Percentiles rank a stretch among this genome's conserved stretches.
These are phyloP conservation scores for Pleurotus tuber-regium DNA, from an alignment of 768 basidiomycete genomes.

Conservation along the genomic window DNA sequence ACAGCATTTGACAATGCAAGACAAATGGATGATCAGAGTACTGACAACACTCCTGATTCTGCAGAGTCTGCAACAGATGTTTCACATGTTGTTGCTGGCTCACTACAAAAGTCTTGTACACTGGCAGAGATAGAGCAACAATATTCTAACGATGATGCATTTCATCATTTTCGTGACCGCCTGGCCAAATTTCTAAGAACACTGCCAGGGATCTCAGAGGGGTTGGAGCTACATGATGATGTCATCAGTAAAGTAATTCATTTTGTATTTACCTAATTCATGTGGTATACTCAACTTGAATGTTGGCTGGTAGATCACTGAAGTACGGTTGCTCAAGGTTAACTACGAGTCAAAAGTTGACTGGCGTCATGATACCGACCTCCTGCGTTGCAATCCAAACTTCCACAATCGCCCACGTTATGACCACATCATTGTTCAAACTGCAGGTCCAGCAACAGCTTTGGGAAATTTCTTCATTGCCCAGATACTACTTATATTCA, in stretches of 20 bases:
- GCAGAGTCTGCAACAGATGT: background rate
- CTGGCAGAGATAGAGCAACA: conserved; percentile 8
- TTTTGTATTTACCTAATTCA: background rate
- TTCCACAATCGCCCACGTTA: conserved; percentile 25
- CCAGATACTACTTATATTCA: conserved; percentile 21
- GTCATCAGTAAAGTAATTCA: too few relatives aligned
- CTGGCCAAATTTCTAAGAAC: conserved; percentile 11
- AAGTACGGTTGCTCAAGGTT: conserved; percentile 7
- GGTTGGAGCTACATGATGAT: too few relatives aligned
- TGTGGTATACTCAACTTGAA: background rate
- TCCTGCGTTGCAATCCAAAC: conserved; percentile 26
- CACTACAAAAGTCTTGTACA: too few relatives aligned
- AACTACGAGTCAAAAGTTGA: conserved; percentile 24
- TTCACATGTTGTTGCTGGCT: too few relatives aligned
- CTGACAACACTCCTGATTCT: background rate
- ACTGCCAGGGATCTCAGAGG: background rate
- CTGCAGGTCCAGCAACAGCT: background rate
- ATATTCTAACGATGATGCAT: conserved; percentile 3
- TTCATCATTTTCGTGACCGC: conserved; percentile 9
- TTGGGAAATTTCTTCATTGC: conserved; percentile 16
- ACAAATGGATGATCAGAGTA: background rate
- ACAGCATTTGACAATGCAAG: too few relatives aligned
- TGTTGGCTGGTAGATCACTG: background rate
- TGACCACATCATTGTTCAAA: conserved; percentile 26
- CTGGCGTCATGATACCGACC: conserved; percentile 25